Base-by-base conservation (phyloP, 2,329 filamentous ascomycete genomes). In the Colletotrichum sp. region DNA sequence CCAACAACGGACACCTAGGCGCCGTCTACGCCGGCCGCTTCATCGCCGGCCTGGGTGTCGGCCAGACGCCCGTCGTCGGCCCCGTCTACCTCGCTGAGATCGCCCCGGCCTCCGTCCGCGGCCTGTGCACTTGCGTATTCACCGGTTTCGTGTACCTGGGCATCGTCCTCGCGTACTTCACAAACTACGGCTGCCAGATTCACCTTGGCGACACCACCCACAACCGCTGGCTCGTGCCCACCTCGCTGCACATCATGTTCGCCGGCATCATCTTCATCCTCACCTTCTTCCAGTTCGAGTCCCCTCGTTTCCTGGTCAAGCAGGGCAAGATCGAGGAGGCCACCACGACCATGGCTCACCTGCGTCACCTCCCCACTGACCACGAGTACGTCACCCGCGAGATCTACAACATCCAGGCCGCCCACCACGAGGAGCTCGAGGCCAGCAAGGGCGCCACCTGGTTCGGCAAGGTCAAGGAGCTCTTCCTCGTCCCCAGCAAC, bases 121-220 rank as follows among this genome's bases (percentile, higher is more conserved):
- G 94, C 78, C 90, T 96, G 27, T 95, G 93, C 81, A 95, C 94
- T 3, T 93, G 85, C 75, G 84, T 86, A 80, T 87, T 87, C 80
- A 87, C 85, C 11, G 86, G 86, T 5, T 85, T 85, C 66, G 94
- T 96, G 27, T 96, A 96, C 81, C 84, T 94, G 69, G 94, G 94
- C 28, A 95, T 96, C 77, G 93, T 96, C 79, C 87, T 96, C 19
- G 94, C 93, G 11, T 96, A 96, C 85, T 96, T 95, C 80, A 91
- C 93, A 75, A 94, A 93, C 82, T 94, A 93, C 81, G 92, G 92
- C 74, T 87, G 85, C 70, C 82, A 87, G 72, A 70, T 91, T 59
- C 85, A 91, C 81, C 84, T 92, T 27, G 82, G 84, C 28, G 85
- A 87, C 65, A 79, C 82, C n/a, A 86, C 85, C 4, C 84, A 86